Conservation (phyloP, 495 filamentous ascomycete species). For the Penicillium pulvis region DNA sequence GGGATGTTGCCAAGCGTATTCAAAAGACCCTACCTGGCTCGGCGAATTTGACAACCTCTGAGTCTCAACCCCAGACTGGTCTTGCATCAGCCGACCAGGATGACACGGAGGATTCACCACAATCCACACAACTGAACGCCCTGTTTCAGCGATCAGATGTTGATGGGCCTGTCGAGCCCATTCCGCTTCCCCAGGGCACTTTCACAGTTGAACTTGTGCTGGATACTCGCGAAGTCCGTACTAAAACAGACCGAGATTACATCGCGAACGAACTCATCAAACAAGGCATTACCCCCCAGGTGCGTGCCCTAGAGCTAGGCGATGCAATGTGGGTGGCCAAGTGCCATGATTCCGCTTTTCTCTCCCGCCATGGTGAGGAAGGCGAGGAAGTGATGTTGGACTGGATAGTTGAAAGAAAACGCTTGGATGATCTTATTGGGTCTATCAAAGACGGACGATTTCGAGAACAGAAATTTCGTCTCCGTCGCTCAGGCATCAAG, state of each 20-base stretch:
- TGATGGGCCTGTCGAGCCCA: slow-evolving; percentile 43
- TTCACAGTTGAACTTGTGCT: slow-evolving; percentile 77
- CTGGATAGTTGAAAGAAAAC: slow-evolving; percentile 81
- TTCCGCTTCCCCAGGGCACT: slow-evolving; percentile 59
- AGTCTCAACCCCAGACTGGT: slow-evolving; percentile 3
- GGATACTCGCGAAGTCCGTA: slow-evolving; percentile 75
- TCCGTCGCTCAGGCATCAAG: slow-evolving; percentile 67
- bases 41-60: slow-evolving; percentile 23
- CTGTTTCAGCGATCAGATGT: slow-evolving; percentile 6
- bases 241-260: slow-evolving; percentile 77
- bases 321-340: slow-evolving; percentile 84
- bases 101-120: slow-evolving; percentile 7
- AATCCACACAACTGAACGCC: slow-evolving; percentile 7
- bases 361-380: slow-evolving; percentile 59
- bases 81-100: slow-evolving; percentile 8
- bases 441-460: slow-evolving; percentile 85
- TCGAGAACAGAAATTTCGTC: slow-evolving; percentile 83
- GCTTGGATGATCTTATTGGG: slow-evolving; percentile 75
- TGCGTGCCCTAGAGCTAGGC: slow-evolving; percentile 70
- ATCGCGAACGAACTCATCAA: slow-evolving; percentile 72
- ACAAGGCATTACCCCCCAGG: slow-evolving; percentile 64
- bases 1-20: slow-evolving; percentile 74
- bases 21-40: slow-evolving; percentile 46
- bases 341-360: slow-evolving; percentile 57
- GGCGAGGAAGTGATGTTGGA: slow-evolving; percentile 78